Percentiles rank a stretch among this genome's conserved stretches.
These are phyloP conservation scores for Euphorbia corollata DNA, from an alignment of 441 rosid species.

Conservation along the genomic window DNA sequence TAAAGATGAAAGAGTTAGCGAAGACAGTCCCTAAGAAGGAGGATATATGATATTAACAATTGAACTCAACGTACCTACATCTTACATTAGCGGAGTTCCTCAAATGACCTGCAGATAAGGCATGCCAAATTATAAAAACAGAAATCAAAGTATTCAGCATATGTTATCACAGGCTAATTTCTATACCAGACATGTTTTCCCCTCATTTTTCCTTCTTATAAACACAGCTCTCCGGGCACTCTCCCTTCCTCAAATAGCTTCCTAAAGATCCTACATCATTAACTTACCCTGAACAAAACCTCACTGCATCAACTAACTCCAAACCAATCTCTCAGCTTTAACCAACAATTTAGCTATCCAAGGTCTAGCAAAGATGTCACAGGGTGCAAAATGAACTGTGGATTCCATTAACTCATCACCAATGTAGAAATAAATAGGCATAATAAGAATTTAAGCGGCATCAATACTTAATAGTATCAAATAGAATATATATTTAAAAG, in stretches of 20 bases:
- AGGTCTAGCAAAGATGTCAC: neutral
- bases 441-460: neutral
- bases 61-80: conserved; percentile 34
- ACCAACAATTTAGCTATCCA: neutral
- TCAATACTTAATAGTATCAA: neutral
- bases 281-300: conserved; percentile 14
- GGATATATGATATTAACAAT: conserved; percentile 7
- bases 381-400: neutral
- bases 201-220: neutral
- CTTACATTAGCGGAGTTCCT: conserved; percentile 40
- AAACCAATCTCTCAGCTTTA: neutral
- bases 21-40: conserved; percentile 6
- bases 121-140: conserved; percentile 28
- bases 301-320: neutral
- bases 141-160: conserved; percentile 18
- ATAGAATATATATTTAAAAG: too few species aligned
- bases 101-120: conserved; percentile 47
- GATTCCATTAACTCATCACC: too few species aligned
- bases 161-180: conserved; percentile 21
- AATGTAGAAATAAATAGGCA: neutral
- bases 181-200: neutral
- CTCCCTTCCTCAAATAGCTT: neutral
- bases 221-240: too few species aligned
- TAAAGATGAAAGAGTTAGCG: conserved; percentile 11
- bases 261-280: neutral